Evolutionary conservation across 495 filamentous ascomycete genomes (phyloP).

Genomic region (Annulohypoxylon maeteangense): DNA sequence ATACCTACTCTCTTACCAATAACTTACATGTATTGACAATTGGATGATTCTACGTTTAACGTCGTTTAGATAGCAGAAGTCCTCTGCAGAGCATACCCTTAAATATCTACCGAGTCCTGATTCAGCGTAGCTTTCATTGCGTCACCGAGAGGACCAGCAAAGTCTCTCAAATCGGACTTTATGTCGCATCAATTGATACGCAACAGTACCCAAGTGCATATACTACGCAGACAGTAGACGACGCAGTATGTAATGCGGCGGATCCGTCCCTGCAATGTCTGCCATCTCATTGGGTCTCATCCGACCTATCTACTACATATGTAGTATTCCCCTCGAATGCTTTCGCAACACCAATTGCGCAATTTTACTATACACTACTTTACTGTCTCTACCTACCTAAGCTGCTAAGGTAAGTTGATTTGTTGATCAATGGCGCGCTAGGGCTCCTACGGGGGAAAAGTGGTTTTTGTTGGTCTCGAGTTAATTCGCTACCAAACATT

Average conservation of each 20-base stretch:
- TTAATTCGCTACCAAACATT: constrained; percentile 37
- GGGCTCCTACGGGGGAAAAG: constrained; percentile 23
- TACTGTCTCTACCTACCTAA: constrained; percentile 11
- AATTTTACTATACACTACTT: constrained; percentile 16
- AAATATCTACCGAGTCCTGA: constrained; percentile 27
- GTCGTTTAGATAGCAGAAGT: not conserved
- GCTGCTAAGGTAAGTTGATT: constrained; percentile 16
- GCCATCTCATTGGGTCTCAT: constrained; percentile 29
- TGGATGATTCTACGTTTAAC: not conserved
- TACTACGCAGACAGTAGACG: not conserved
- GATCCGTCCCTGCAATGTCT: constrained; percentile 19
- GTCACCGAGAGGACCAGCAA: constrained; percentile 27
- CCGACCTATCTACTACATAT: constrained; percentile 19
- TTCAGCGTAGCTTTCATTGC: constrained; percentile 20
- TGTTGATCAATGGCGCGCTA: constrained; percentile 38
- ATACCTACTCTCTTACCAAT: not conserved
- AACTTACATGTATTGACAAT: not conserved
- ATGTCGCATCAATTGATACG: constrained; percentile 32
- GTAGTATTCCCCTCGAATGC: constrained; percentile 32
- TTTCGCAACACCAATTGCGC: constrained; percentile 38
- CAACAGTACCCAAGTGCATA: constrained; percentile 17
- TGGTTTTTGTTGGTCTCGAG: constrained; percentile 35
- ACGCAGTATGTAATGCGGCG: constrained; percentile 24
- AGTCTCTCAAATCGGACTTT: constrained; percentile 29
- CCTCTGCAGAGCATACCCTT: not conserved